Percentiles rank a stretch among this genome's conserved stretches.
Conservation (phyloP, 2,329 filamentous ascomycete species). For the Cladosporium sp. region DNA sequence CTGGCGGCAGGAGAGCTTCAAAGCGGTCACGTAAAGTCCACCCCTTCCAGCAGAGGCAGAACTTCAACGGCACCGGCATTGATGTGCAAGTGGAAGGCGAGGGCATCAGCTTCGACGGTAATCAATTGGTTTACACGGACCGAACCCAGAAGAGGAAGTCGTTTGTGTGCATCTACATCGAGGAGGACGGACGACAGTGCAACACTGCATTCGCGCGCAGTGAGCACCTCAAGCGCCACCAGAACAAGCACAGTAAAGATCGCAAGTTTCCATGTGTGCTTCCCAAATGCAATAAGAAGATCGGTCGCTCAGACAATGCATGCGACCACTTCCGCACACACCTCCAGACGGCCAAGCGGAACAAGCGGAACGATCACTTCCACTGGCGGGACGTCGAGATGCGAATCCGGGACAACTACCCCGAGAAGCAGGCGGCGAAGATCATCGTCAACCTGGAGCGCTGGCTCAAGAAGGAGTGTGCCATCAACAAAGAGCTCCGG, state of each 20-base stretch:
- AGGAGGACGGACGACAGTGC: slow-evolving; percentile 18
- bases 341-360: slow-evolving; percentile 17
- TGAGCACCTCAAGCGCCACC: slow-evolving; percentile 32
- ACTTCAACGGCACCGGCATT: not conserved
- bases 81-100: slow-evolving; percentile 7
- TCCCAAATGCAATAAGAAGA: slow-evolving; percentile 18
- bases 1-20: slow-evolving; percentile 8
- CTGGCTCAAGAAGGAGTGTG: slow-evolving; percentile 12
- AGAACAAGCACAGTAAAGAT: slow-evolving; percentile 18
- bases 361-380: slow-evolving; percentile 24
- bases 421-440: slow-evolving; percentile 15
- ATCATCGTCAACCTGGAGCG: slow-evolving; percentile 19
- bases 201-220: slow-evolving; percentile 23
- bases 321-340: slow-evolving; percentile 31
- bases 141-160: slow-evolving; percentile 15
- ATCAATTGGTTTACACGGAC: not conserved
- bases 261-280: slow-evolving; percentile 24
- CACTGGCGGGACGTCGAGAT: slow-evolving; percentile 16
- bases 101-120: not conserved
- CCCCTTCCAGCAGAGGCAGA: not conserved
- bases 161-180: slow-evolving; percentile 16
- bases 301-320: slow-evolving; percentile 28
- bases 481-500: not conserved
- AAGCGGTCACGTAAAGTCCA: slow-evolving; percentile 16
- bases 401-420: slow-evolving; percentile 11